Conservation (phyloP, 2,329 filamentous ascomycete species). For the Pyricularia pennisetigena region DNA sequence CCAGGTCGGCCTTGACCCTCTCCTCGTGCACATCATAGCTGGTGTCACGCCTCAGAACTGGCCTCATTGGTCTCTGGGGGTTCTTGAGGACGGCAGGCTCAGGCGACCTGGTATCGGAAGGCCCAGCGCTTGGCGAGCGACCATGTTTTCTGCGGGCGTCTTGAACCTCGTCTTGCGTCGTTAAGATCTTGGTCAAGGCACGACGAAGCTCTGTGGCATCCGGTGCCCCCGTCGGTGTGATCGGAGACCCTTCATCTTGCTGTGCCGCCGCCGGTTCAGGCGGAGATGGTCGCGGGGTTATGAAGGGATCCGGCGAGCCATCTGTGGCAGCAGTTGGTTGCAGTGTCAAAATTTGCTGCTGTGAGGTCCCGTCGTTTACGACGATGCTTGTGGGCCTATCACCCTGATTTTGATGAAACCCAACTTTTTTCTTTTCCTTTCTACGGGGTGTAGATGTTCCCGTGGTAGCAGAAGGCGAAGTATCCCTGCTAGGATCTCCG, state of each 20-base stretch:
- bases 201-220: constrained; percentile 4
- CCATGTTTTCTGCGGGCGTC: not conserved
- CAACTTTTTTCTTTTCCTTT: constrained; percentile 4
- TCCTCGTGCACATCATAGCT: constrained; percentile 2
- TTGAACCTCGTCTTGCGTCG: not conserved
- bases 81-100: not conserved
- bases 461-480: not conserved
- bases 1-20: constrained; percentile 1
- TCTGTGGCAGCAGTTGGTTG: not conserved
- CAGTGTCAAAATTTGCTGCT: not conserved
- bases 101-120: not conserved
- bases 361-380: not conserved
- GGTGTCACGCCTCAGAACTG: constrained; percentile 1
- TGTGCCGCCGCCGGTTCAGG: not conserved
- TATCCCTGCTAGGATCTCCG: not conserved
- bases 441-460: not conserved
- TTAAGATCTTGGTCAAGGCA: constrained; percentile 1
- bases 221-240: not conserved
- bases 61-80: not conserved
- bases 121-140: not conserved
- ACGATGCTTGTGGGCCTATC: constrained; percentile 1
- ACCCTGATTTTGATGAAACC: not conserved
- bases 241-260: not conserved
- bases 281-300: not conserved
- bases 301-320: not conserved